phyloP scores from a whole-genome alignment of 1,284 basidiomycete genomes.

The Ceratobasidium sp. region DNA sequence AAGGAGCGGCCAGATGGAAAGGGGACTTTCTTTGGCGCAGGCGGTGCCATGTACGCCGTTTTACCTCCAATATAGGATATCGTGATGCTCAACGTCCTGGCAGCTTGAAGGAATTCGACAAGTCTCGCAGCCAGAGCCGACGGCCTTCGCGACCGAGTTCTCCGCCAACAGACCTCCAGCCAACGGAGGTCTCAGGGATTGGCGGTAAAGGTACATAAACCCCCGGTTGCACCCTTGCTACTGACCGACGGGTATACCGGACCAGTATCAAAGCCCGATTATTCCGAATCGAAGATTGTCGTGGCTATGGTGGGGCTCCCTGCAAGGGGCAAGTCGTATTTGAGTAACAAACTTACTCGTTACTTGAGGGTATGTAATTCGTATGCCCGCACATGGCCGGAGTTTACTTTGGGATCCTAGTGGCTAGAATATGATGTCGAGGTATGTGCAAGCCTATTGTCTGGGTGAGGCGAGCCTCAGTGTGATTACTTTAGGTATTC shows the following conservation, averaged over 20 bases:
- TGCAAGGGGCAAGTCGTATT: slow-evolving; percentile 82
- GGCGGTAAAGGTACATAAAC: slow-evolving; percentile 69
- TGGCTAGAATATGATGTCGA: slow-evolving; percentile 99
- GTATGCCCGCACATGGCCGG: slow-evolving; percentile 17
- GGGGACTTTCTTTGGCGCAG: slow-evolving; percentile 35
- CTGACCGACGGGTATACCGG: neutral
- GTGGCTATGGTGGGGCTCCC: slow-evolving; percentile 94
- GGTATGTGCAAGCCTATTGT: slow-evolving; percentile 52
- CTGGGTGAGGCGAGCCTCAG: neutral
- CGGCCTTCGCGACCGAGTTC: slow-evolving; percentile 70
- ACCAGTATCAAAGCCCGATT: slow-evolving; percentile 92
- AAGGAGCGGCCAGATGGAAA: slow-evolving; percentile 32
- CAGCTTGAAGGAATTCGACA: slow-evolving; percentile 79
- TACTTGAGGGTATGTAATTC: slow-evolving; percentile 67
- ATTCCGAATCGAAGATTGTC: slow-evolving; percentile 97
- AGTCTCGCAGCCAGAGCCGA: slow-evolving; percentile 69
- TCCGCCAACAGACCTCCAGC: slow-evolving; percentile 53
- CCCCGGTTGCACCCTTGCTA: slow-evolving; percentile 33
- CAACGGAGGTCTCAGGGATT: slow-evolving; percentile 77
- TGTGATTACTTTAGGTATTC: slow-evolving; percentile 70
- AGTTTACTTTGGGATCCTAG: slow-evolving; percentile 54
- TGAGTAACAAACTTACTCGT: slow-evolving; percentile 82
- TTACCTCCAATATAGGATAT: neutral
- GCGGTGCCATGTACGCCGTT: slow-evolving; percentile 27
- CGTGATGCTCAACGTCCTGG: neutral